Conservation (phyloP, 208 protist genomes). For the Zelonia costaricensis region DNA sequence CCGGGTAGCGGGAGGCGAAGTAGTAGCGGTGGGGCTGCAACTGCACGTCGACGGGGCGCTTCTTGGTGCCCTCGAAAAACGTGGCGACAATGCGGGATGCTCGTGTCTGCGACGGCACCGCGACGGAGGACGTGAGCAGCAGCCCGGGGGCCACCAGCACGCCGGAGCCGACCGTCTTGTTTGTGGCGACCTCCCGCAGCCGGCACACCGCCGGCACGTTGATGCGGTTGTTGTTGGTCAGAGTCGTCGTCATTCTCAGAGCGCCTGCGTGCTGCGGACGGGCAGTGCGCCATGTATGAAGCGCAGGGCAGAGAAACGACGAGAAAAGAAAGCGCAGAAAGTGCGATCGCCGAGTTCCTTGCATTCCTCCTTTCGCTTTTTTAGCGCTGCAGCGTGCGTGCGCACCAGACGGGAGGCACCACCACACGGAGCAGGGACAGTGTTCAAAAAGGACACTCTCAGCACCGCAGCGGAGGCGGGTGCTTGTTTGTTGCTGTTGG, state of each 20-base stretch:
- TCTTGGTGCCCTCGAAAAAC: constrained; percentile 92
- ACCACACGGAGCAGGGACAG: no score
- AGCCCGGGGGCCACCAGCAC: constrained; percentile 70
- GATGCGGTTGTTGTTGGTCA: constrained; percentile 66
- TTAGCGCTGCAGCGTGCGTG: no score
- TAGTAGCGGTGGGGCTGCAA: constrained; percentile 75
- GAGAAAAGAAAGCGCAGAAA: constrained; percentile 3
- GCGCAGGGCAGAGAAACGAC: not conserved
- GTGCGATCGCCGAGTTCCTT: no score
- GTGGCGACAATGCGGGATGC: constrained; percentile 59
- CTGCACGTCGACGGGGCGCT: constrained; percentile 57
- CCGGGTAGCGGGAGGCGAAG: constrained; percentile 78
- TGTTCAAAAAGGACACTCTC: no score
- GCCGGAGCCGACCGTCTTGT: constrained; percentile 62
- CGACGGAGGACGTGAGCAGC: constrained; percentile 69
- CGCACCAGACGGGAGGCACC: no score
- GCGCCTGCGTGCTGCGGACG: not conserved
- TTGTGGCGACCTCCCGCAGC: constrained; percentile 36
- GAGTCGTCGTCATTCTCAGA: constrained; percentile 38
- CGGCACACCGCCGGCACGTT: constrained; percentile 92
- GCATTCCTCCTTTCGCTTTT: no score
- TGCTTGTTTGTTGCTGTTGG: no score
- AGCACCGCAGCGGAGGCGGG: no score
- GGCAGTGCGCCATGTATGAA: no score
- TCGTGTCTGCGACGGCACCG: constrained; percentile 11